Conservation (phyloP, 768 basidiomycete species). For the Suillus alpinus region DNA sequence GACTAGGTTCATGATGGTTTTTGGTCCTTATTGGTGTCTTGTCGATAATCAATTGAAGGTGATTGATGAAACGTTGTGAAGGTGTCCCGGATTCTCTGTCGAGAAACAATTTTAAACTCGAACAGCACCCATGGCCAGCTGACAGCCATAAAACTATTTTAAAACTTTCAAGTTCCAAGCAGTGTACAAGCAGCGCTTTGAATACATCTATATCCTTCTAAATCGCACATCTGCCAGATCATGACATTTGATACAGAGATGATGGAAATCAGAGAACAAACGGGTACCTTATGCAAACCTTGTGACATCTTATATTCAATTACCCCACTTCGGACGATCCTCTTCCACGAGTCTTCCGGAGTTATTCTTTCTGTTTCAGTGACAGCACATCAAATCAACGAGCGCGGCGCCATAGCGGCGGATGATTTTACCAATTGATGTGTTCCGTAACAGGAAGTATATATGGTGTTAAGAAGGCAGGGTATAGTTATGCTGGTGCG, state of each 20-base stretch:
- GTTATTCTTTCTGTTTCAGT: neutral
- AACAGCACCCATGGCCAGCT: neutral
- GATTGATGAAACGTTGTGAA: neutral
- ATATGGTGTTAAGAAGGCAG: neutral
- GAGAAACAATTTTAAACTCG: neutral
- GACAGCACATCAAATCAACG: neutral
- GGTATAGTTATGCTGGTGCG: neutral
- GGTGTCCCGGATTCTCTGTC: neutral
- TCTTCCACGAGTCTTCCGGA: no score
- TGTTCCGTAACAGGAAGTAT: no score
- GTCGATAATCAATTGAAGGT: neutral
- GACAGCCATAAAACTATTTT: neutral
- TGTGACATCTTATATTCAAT: neutral
- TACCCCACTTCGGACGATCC: neutral
- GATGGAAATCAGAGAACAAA: neutral
- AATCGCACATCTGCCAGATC: neutral
- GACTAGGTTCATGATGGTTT: neutral
- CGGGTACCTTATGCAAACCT: neutral
- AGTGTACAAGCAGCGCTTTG: neutral
- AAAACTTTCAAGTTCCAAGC: neutral
- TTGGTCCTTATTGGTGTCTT: neutral
- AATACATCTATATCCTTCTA: neutral
- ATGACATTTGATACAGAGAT: neutral
- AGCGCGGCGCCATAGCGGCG: neutral
- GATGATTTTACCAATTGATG: neutral